Percentiles rank a stretch among this genome's conserved stretches.
These are phyloP conservation scores for Geotrichum phurueaensis DNA, from an alignment of 1,139 yeast genomes.

Conservation along the genomic window DNA sequence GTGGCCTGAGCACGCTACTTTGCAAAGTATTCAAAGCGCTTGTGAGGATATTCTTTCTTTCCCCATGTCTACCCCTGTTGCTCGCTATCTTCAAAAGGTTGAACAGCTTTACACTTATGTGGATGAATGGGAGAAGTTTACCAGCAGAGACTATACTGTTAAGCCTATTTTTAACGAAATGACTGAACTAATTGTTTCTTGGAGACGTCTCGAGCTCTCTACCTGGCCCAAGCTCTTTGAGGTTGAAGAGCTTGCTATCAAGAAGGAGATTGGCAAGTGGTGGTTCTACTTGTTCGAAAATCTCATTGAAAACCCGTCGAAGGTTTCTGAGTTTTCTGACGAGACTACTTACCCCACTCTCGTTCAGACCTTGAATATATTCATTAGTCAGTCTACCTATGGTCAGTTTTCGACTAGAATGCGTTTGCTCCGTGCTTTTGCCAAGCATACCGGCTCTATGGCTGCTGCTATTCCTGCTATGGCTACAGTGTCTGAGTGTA, in stretches of 20 bases:
- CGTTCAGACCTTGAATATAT: slow-evolving; percentile 66
- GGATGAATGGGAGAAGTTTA: slow-evolving; percentile 92
- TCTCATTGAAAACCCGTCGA: slow-evolving; percentile 36
- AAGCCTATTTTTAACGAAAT: slow-evolving; percentile 49
- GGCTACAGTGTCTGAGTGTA: slow-evolving; percentile 38
- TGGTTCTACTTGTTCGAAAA: slow-evolving; percentile 89
- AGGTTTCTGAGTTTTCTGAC: slow-evolving; percentile 19
- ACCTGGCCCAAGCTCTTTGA: slow-evolving; percentile 78
- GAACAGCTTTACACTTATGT: slow-evolving; percentile 81
- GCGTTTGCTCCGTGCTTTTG: slow-evolving; percentile 55
- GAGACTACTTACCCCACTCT: slow-evolving; percentile 41
- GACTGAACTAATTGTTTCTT: slow-evolving; percentile 67
- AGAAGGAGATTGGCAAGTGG: slow-evolving; percentile 63
- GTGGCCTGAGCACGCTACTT: slow-evolving; percentile 96
- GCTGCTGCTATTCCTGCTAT: slow-evolving; percentile 16
- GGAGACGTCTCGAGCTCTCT: slow-evolving; percentile 83
- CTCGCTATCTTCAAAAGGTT: slow-evolving; percentile 68
- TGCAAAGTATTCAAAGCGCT: slow-evolving; percentile 61
- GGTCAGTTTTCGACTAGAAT: slow-evolving; percentile 68
- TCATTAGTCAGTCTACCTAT: slow-evolving; percentile 64
- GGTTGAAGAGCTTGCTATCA: slow-evolving; percentile 54
- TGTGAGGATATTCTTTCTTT: slow-evolving; percentile 60
- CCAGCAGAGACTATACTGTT: slow-evolving; percentile 71
- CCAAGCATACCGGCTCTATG: slow-evolving; percentile 39
- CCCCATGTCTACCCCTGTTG: slow-evolving; percentile 66